Base-by-base conservation (phyloP, 768 basidiomycete genomes). In the Macrolepiota dolichaula region DNA sequence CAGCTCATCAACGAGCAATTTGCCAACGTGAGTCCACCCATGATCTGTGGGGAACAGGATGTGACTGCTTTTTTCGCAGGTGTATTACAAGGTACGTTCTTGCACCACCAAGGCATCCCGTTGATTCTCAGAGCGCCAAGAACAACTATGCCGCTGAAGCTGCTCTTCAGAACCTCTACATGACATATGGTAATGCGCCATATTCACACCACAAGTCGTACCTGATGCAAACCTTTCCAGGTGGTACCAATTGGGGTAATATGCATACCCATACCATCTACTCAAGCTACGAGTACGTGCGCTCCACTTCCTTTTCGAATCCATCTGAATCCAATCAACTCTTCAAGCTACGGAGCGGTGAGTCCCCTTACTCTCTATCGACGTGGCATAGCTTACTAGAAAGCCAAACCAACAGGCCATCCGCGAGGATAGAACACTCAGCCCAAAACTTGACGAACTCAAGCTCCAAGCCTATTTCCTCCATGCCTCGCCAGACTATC, bases 381-480 rank as follows among this genome's bases (percentile, higher is more conserved):
- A 51, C 69, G 71, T 5, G 71, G 71, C 13, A 73, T 73, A 63
- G 35, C 68, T 68, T 1, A 4, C 7, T 15, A 1, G 27, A 32
- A 27, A 19, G 51, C 55, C 25, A n/a, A 61, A 9, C 4, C 36
- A 15, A 17, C 51, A 71, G 76, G 76, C 83, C 5, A 81, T 86
- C 42, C 71, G 81, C 27, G 89, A 90, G 68, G 79, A 79, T 52
- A 79, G 89, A 32, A 77, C 76, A 25, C 67, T 86, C 10, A 80
- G 79, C 0, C 70, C 77, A 7, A 90, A 90, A 69, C 81, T 82
- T 64, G 73, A 79, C 46, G 88, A 90, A 60, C 75, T 90, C 38
- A 90, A 89, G 68, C 78, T 82, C 25, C 80, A 90, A 64, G 80
- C 77, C 5, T 77, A 86, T 29, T 90, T 90, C 74, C 73, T 90